Base-by-base conservation (phyloP, 352 stramenopile species). In the Pythium folliculosum region DNA sequence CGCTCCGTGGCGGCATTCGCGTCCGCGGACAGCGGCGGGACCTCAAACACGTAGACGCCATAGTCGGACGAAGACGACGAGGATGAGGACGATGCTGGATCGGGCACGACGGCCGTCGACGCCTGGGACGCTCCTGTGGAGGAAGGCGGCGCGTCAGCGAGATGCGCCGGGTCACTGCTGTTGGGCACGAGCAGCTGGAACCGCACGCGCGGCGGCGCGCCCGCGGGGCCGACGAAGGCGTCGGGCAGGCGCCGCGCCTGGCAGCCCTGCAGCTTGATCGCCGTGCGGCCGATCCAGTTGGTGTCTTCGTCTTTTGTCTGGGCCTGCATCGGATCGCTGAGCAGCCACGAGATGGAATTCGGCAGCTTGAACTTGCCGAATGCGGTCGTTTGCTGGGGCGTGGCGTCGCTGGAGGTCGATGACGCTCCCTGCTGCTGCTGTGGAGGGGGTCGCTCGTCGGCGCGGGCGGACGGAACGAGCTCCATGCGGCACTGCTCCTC, bases 401-500 rank as follows among this genome's bases (percentile, higher is more conserved):
- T 44, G 45, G 3, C 19, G 1, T 30, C n/a, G 23, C 5, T 47
- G 35, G 19, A 30, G 17, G 22, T 13, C 4, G 45, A 21, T 7
- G 22, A 19, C 16, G 49, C 17, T 16, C 30, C 22, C 9, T 51
- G 30, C 17, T 51, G 67, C 4, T 50, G 13, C 30, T 50, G 3
- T 4, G 27, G 12, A 3, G 27, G 3, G 16, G 51, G 17, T 25
- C 35, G 47, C 17, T 58, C 16, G 4, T 74, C 57, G 27, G 72
- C 67, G 25, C 70, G 66, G 2, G 76, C 58, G 40, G 40, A 43
- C 10, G 77, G 78, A 1, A 71, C 70, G 63, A 91, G 75, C 60
- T 91, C 80, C 9, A 89, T 65, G 56, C 75, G 84, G n/a, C 75
- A 76, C 38, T 84, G 72, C 25, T 89, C 80, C 56, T 90, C 82